These are phyloP conservation scores for Chaetomium strumarium DNA, from an alignment of 2,329 filamentous ascomycete species.

Conservation along the genomic window DNA sequence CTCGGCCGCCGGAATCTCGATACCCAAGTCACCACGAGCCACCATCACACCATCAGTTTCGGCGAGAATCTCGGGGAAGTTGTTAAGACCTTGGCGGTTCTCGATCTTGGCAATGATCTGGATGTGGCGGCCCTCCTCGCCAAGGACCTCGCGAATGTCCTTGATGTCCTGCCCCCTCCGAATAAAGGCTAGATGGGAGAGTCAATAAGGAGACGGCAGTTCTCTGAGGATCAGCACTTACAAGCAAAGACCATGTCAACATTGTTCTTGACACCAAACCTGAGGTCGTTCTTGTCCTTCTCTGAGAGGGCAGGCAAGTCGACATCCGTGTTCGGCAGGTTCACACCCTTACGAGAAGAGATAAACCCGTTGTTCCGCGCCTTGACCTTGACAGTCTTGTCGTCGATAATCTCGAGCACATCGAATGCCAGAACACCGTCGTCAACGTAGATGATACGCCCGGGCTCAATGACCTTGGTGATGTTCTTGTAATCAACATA, in stretches of 20 bases:
- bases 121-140: conserved; percentile 87
- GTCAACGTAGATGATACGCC: conserved; percentile 95
- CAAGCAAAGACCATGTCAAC: conserved; percentile 98
- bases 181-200: conserved; percentile 60
- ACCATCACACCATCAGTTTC: conserved; percentile 99
- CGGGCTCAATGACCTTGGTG: conserved; percentile 89
- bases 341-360: conserved; percentile 98
- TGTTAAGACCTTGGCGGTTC: conserved; percentile 99
- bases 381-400: conserved; percentile 78
- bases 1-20: conserved; percentile 96
- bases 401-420: conserved; percentile 80
- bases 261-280: conserved; percentile 95
- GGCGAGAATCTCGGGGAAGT: conserved; percentile 93
- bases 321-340: conserved; percentile 97
- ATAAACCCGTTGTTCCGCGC: conserved; percentile 98
- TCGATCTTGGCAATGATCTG: conserved; percentile 99
- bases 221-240: conserved; percentile 5
- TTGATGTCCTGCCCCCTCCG: conserved; percentile 88
- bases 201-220: not conserved
- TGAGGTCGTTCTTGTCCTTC: conserved; percentile 93
- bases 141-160: conserved; percentile 86
- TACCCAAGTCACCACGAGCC: conserved; percentile 94
- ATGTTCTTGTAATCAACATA: conserved; percentile 99
- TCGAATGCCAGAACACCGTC: conserved; percentile 97
- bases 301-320: conserved; percentile 95